Base-by-base conservation (phyloP, 2,329 filamentous ascomycete species). In the Claviceps monticola region DNA sequence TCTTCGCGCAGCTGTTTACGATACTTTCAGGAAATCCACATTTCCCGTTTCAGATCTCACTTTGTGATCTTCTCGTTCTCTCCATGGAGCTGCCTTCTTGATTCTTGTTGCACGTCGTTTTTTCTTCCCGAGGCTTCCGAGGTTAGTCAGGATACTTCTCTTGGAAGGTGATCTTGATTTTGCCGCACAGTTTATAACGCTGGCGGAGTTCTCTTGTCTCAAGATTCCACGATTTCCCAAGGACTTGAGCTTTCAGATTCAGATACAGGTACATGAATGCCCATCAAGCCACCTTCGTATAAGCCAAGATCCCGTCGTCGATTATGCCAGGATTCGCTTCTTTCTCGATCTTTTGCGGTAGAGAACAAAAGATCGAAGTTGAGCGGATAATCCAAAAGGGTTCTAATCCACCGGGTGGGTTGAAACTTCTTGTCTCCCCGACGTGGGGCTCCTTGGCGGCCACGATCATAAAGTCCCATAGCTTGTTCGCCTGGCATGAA, bases 301-400 rank as follows among this genome's bases (percentile, higher is more conserved):
- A 16, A 61, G 68, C 66, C 58, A 71, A 71, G 46, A 72, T 71
- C 49, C 70, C 63, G 47, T 70, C 71, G 60, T 71, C 71, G 36
- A 64, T 63, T 26, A 71, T 63, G 14, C 57, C 58, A 2, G 67
- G 66, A 46, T 68, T 62, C 16, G 54, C 54, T 3, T 58, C 52
- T 57, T 68, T 68, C 42, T 26, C 64, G 60, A 37, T 69, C 66
- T 54, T 54, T 67, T 67, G 55, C 69, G 69, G 48, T 70, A 71
- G 17, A 71, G 56, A 41, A 72, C 71, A 60, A 66, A 72, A 5
- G 68, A 66, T 54, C 23, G 48, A 14, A 34, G 53, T 46, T 11
- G 52, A 49, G 2, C 53, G 54, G n/a, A 54, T 29, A 17, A 58
- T 49, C 61, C 60, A 64, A 46, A 62, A 53, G 4, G 58, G 56